Percentiles rank a stretch among this genome's conserved stretches.
Evolutionary conservation across 2,329 filamentous ascomycete species (phyloP).

Genomic region (Lithohypha guttulata): DNA sequence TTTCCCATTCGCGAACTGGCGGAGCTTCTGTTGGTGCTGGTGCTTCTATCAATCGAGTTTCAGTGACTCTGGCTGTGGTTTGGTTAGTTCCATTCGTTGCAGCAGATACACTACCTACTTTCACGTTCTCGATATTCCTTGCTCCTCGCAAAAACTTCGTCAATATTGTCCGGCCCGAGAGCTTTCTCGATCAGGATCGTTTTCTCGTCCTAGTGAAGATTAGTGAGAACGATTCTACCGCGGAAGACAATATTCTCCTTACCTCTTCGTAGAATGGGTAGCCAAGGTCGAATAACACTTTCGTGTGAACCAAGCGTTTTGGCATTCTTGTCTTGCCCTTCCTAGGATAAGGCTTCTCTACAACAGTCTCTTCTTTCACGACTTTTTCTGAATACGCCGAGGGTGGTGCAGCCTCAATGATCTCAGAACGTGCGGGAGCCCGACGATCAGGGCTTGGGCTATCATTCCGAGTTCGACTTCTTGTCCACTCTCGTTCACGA

Average conservation of each 20-base stretch:
- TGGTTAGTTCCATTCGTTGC: conserved; percentile 1
- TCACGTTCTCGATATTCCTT: conserved; percentile 51
- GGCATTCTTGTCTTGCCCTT: conserved; percentile 88
- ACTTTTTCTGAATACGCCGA: conserved; percentile 61
- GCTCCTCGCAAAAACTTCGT: conserved; percentile 74
- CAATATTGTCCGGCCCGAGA: conserved; percentile 80
- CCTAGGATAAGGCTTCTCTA: conserved; percentile 54
- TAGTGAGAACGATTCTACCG: conserved; percentile 25
- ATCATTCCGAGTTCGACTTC: conserved; percentile 29
- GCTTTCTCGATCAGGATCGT: conserved; percentile 74
- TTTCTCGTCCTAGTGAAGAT: conserved; percentile 48
- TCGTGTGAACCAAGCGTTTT: conserved; percentile 64
- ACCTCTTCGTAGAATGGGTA: conserved; percentile 86
- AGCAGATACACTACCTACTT: conserved; percentile 12
- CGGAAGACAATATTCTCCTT: conserved; percentile 24
- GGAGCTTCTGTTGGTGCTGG: conserved; percentile 23
- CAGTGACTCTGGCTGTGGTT: conserved; percentile 19
- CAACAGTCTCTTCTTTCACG: conserved; percentile 37
- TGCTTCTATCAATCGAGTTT: conserved; percentile 25
- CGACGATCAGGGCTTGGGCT: conserved; percentile 19
- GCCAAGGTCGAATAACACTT: conserved; percentile 70
- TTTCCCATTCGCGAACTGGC: conserved; percentile 26
- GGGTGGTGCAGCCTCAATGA: conserved; percentile 35
- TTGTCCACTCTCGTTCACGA: conserved; percentile 51
- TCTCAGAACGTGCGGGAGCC: conserved; percentile 21